phyloP scores from a whole-genome alignment of 805 yeast genomes.

The Wickerhamomyces silvicola region DNA sequence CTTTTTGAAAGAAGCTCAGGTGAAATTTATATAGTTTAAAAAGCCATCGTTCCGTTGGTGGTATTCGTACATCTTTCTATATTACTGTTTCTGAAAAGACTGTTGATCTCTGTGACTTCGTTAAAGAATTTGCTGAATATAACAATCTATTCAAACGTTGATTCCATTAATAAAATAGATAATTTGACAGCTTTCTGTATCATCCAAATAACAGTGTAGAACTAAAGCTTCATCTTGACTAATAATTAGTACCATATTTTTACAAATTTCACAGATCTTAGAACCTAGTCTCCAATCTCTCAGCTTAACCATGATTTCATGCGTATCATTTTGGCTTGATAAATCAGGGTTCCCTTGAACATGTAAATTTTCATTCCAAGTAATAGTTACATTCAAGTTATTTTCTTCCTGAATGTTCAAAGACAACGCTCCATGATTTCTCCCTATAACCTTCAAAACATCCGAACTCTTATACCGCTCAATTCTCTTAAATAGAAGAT shows the following conservation, averaged over 20 bases:
- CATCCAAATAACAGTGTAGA: constrained; percentile 61
- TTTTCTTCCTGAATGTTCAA: constrained; percentile 51
- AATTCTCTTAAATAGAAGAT: constrained; percentile 48
- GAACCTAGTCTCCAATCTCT: constrained; percentile 68
- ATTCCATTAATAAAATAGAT: constrained; percentile 46
- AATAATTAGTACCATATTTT: constrained; percentile 52
- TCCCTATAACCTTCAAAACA: constrained; percentile 42
- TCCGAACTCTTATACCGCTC: constrained; percentile 59
- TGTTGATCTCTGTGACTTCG: constrained; percentile 48
- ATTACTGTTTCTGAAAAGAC: constrained; percentile 73
- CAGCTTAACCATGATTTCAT: constrained; percentile 44
- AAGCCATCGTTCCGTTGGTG: constrained; percentile 97
- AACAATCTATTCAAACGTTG: constrained; percentile 4
- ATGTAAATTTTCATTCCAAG: constrained; percentile 52
- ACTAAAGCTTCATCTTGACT: constrained; percentile 54
- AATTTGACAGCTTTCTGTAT: constrained; percentile 57
- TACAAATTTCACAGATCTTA: constrained; percentile 53
- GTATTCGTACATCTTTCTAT: constrained; percentile 88
- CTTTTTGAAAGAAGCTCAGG: constrained; percentile 65
- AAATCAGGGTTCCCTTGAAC: constrained; percentile 31
- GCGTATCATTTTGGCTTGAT: constrained; percentile 26
- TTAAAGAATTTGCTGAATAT: constrained; percentile 50
- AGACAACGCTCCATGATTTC: constrained; percentile 42
- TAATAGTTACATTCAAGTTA: constrained; percentile 40
- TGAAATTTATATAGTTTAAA: constrained; percentile 68